These are phyloP conservation scores for Annulohypoxylon nitens DNA, from an alignment of 495 filamentous ascomycete genomes.

Conservation along the genomic window DNA sequence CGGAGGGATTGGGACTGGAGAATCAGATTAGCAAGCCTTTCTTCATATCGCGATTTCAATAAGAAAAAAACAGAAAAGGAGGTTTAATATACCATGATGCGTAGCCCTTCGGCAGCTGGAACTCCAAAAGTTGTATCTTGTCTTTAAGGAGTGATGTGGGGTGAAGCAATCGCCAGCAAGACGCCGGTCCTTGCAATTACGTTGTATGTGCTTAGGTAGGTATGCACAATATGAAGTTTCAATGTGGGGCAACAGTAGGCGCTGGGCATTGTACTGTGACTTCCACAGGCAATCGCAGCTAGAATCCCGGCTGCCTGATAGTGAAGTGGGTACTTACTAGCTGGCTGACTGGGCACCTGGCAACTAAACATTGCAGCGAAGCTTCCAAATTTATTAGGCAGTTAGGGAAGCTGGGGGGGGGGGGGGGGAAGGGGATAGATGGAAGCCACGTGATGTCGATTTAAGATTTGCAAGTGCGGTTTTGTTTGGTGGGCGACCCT, in stretches of 20 bases:
- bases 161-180: conserved; percentile 42
- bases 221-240: conserved; percentile 8
- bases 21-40: conserved; percentile 23
- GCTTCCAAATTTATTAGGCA: neutral
- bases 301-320: too few species aligned
- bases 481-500: conserved; percentile 23
- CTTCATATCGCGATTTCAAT: neutral
- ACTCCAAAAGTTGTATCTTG: conserved; percentile 22
- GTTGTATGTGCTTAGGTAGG: neutral
- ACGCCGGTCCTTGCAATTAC: conserved; percentile 26
- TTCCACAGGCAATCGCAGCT: too few species aligned
- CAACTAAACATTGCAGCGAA: too few species aligned
- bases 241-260: conserved; percentile 25
- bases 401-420: neutral
- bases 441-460: conserved; percentile 11
- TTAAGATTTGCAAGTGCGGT: neutral
- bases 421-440: neutral
- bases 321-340: too few species aligned
- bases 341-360: too few species aligned
- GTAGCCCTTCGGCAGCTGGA: conserved; percentile 4
- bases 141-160: conserved; percentile 27
- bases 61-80: neutral
- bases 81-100: conserved; percentile 43
- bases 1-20: conserved; percentile 96
- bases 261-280: neutral